Evolutionary conservation across 1,139 yeast species (phyloP), one percentile per base, ranked within the genome.

Genomic region (Saccharomyces hybrid): DNA sequence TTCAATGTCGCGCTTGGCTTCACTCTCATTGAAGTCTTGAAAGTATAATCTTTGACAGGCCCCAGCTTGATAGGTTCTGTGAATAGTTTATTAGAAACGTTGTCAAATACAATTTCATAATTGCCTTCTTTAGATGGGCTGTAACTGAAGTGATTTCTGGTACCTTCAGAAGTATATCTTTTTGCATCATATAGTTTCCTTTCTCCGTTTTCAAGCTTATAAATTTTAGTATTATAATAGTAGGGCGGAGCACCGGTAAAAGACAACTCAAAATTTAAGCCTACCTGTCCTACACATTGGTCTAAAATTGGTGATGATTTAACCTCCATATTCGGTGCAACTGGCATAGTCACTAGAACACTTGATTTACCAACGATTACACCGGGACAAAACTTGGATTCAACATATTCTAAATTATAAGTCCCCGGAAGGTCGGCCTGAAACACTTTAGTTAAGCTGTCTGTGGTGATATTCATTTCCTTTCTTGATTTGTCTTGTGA

Each of bases 251-350:
- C 79, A 14, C 99, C 99, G 4, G 79, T 73, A 52, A 88, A 77
- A 1, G 78, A 71, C 52, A 86, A 70, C 50, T 81, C 84, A 60
- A 91, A 90, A 50, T 80, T 79, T 56, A 89, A 82, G 0, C 98
- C 99, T 8, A 89, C 84, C 53, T 91, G 88, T 0, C 99, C 99
- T 34, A 95, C 87, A 73, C 99, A 93, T 56, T 86, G 82, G 65
- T 93, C 98, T 41, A 82, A 75, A 2, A 91, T 81, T 2, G 90
- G 83, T 2, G 75, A 73, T 0, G 88, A 80, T 3, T 66, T 59
- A 4, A 86, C 82, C 53, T 68, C 74, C 61, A 83, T 77, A 56
- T 66, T 70, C 2, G 93, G 93, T 21, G 81, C 73, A 5, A 76
- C 70, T 2, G 85, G 83, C 49, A 75, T 73, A 0, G 84, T 74